Evolutionary conservation across 768 basidiomycete species (phyloP).

Genomic region (Tylopilus plumbeoviolaceoides): DNA sequence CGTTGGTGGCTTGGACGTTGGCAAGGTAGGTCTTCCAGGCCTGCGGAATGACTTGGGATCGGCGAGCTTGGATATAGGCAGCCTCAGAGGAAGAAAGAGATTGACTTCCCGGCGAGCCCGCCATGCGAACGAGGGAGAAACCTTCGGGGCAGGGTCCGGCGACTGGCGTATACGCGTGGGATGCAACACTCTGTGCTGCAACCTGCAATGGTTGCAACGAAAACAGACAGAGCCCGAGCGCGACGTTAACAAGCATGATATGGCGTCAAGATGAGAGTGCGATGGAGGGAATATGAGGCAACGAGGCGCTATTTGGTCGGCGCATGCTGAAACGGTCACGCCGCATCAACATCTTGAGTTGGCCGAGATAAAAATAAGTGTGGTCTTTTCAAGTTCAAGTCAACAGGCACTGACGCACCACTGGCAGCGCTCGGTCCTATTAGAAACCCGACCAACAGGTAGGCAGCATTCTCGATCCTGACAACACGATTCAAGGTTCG

Average conservation of each 20-base stretch:
- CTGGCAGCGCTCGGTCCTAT: too few relatives aligned
- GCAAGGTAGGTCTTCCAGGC: constrained; percentile 40
- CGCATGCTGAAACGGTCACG: not conserved
- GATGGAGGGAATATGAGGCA: not conserved
- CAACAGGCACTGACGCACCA: too few relatives aligned
- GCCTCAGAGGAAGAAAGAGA: constrained; percentile 34
- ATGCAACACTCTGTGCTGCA: constrained; percentile 24
- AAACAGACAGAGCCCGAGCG: constrained; percentile 13
- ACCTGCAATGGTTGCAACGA: constrained; percentile 3
- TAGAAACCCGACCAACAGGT: too few relatives aligned
- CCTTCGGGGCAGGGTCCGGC: constrained; percentile 16
- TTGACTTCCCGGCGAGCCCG: constrained; percentile 27
- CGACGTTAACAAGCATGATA: not conserved
- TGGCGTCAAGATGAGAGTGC: not conserved
- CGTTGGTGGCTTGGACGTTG: constrained; percentile 31
- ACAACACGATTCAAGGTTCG: too few relatives aligned
- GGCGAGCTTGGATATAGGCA: constrained; percentile 34
- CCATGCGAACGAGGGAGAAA: constrained; percentile 30
- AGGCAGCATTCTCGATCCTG: too few relatives aligned
- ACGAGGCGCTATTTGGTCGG: not conserved
- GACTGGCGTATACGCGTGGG: constrained; percentile 23
- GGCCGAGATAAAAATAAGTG: too few relatives aligned
- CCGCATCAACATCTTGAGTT: too few relatives aligned
- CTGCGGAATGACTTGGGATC: constrained; percentile 32
- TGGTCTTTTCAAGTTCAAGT: too few relatives aligned